Evolutionary conservation across 2,329 filamentous ascomycete genomes (phyloP).

Genomic region (Epichloe aotearoae): DNA sequence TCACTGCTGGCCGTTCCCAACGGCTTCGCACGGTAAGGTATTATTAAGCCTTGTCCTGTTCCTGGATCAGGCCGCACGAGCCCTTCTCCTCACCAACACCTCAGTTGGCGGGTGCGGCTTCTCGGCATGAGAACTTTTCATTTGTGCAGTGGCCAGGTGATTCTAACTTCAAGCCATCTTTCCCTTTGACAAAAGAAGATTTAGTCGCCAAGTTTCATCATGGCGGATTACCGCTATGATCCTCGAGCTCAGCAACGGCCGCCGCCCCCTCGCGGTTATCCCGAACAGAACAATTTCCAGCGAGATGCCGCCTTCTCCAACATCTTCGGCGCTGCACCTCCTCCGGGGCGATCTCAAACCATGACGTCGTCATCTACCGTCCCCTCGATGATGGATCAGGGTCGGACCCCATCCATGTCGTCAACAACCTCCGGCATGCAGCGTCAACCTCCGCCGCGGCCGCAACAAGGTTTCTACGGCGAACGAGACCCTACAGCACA

Average conservation of each 20-base stretch:
- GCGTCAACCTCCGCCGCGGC: conserved; percentile 48
- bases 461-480: conserved; percentile 25
- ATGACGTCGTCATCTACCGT: conserved; percentile 70
- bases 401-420: conserved; percentile 70
- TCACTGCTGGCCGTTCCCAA: conserved; percentile 2
- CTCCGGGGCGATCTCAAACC: conserved; percentile 81
- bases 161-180: neutral
- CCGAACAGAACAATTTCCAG: conserved; percentile 44
- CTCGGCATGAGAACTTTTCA: neutral
- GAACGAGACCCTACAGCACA: conserved; percentile 16
- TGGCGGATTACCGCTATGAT: conserved; percentile 47
- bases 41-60: neutral
- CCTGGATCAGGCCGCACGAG: neutral
- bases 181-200: neutral
- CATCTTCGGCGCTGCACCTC: conserved; percentile 82
- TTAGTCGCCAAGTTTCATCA: conserved; percentile 17
- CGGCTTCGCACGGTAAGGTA: conserved; percentile 2
- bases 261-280: conserved; percentile 35
- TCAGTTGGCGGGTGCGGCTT: neutral
- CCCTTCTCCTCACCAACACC: neutral
- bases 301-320: conserved; percentile 92
- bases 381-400: conserved; percentile 37
- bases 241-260: conserved; percentile 30
- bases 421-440: conserved; percentile 42
- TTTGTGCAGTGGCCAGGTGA: neutral